Base-by-base conservation (phyloP, 2,329 filamentous ascomycete genomes). In the Alternaria rosae region DNA sequence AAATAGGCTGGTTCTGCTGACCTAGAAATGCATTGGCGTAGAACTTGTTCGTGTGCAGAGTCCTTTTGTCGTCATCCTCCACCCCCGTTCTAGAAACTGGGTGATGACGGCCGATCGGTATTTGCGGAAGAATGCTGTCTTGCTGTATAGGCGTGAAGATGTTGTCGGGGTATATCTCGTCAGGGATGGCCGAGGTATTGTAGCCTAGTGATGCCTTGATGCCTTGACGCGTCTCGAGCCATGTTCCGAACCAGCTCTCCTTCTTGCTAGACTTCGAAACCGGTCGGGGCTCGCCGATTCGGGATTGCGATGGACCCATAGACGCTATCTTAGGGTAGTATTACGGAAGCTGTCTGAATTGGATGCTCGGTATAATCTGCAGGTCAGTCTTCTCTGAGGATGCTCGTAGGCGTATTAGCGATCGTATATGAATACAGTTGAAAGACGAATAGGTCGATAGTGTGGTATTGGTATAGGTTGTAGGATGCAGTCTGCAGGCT, bases 21-120 rank as follows among this genome's bases (percentile, higher is more conserved):
- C 89, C 91, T 0, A 97, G 83, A 76, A 93, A 93, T 65, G 95
- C 88, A 72, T 95, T 95, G 69, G 89, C 79, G 59, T 84, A 85
- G 69, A 85, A 85, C 56, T 92, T 94, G 82, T 94, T 94, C 23
- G 92, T 94, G 52, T 87, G 83, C 47, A 92, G 80, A 4, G 89
- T 78, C 15, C 73, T 73, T 8, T 69, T 59, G 48, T 81, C 78
- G 35, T 73, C 69, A 54, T 81, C 78, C 32, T 82, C 80, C 6
- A 79, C 71, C 1, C 80, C 80, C 20, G 68, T 74, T 8, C 72
- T 70, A 10, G 79, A 70, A 0, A 82, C 79, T 10, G 82, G 82
- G 60, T 84, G 82, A 44, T 80, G 76, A 6, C 67, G 59, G 11
- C 76, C 70, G 21, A 77, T 76, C 0, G 77, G 71, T 12, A 84